Percentiles rank a stretch among this genome's conserved stretches.
Evolutionary conservation across 805 yeast genomes (phyloP).

Genomic region (Myxozyma lipomycoides): DNA sequence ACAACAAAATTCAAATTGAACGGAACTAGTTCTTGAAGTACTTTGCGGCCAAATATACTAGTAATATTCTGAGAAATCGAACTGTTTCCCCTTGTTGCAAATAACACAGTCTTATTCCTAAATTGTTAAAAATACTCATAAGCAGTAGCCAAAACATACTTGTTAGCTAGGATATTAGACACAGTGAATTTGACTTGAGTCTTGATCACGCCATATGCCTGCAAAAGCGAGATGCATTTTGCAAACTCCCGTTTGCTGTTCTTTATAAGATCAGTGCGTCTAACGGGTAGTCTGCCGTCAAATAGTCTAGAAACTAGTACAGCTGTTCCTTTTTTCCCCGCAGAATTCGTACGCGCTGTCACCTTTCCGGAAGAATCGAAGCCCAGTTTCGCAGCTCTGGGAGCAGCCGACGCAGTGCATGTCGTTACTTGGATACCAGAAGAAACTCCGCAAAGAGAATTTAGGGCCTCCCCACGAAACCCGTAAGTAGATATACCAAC

Average conservation of each 20-base stretch:
- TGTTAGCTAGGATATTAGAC: slow-evolving; percentile 43
- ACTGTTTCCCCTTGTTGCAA: slow-evolving; percentile 54
- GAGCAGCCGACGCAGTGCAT: slow-evolving; percentile 43
- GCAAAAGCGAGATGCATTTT: slow-evolving; percentile 60
- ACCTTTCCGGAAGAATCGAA: slow-evolving; percentile 58
- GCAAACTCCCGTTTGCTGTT: slow-evolving; percentile 67
- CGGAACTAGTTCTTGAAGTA: slow-evolving; percentile 54
- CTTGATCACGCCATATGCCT: slow-evolving; percentile 61
- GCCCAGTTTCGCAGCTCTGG: slow-evolving; percentile 54
- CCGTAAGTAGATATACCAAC: slow-evolving; percentile 49
- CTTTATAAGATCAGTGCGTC: slow-evolving; percentile 67
- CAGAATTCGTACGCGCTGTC: slow-evolving; percentile 35
- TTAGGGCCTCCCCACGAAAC: slow-evolving; percentile 69
- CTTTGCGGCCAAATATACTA: slow-evolving; percentile 66
- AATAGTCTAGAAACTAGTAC: slow-evolving; percentile 60
- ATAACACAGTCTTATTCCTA: slow-evolving; percentile 51
- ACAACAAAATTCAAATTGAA: slow-evolving; percentile 34
- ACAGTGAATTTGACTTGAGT: slow-evolving; percentile 58
- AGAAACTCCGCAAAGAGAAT: slow-evolving; percentile 47
- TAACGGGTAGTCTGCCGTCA: slow-evolving; percentile 63
- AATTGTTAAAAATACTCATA: slow-evolving; percentile 22
- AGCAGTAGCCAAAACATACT: neutral
- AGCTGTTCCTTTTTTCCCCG: slow-evolving; percentile 68
- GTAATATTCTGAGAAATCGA: slow-evolving; percentile 55
- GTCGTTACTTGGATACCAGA: slow-evolving; percentile 49